Percentiles rank a stretch among this genome's conserved stretches.
phyloP scores from a whole-genome alignment of 2,329 filamentous ascomycete genomes.

The Pseudocercospora ulei region DNA sequence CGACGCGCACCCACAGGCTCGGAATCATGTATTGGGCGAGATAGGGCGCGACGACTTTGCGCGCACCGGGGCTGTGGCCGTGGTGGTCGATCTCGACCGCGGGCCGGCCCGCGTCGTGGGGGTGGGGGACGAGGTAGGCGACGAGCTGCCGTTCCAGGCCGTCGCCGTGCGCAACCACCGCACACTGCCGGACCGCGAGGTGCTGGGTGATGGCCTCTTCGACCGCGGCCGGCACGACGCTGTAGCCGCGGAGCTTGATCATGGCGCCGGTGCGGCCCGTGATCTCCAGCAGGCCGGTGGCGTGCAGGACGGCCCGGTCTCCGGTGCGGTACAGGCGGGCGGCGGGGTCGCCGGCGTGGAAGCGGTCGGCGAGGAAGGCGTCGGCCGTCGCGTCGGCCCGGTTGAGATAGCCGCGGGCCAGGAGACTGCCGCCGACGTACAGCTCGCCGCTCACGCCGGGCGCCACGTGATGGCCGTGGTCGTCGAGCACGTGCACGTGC shows the following conservation, averaged over 20 bases:
- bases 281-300: slow-evolving; percentile 61
- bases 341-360: slow-evolving; percentile 46
- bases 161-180: slow-evolving; percentile 64
- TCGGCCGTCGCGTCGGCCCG: slow-evolving; percentile 66
- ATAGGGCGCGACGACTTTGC: slow-evolving; percentile 54
- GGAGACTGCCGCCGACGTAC: slow-evolving; percentile 61
- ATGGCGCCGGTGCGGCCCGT: slow-evolving; percentile 66
- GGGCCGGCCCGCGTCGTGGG: slow-evolving; percentile 50
- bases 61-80: slow-evolving; percentile 60
- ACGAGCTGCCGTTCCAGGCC: slow-evolving; percentile 66
- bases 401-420: slow-evolving; percentile 70
- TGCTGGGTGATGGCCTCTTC: slow-evolving; percentile 62
- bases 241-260: slow-evolving; percentile 74
- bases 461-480: slow-evolving; percentile 55
- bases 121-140: slow-evolving; percentile 64
- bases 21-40: slow-evolving; percentile 80
- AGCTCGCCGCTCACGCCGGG: slow-evolving; percentile 59
- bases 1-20: slow-evolving; percentile 63
- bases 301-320: slow-evolving; percentile 57
- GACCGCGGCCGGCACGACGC: slow-evolving; percentile 65
- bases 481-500: slow-evolving; percentile 63
- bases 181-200: slow-evolving; percentile 61
- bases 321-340: slow-evolving; percentile 67
- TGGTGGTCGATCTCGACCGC: slow-evolving; percentile 57
- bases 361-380: slow-evolving; percentile 59